Conservation (phyloP, 2,329 filamentous ascomycete genomes). For the Fusarium sp. region DNA sequence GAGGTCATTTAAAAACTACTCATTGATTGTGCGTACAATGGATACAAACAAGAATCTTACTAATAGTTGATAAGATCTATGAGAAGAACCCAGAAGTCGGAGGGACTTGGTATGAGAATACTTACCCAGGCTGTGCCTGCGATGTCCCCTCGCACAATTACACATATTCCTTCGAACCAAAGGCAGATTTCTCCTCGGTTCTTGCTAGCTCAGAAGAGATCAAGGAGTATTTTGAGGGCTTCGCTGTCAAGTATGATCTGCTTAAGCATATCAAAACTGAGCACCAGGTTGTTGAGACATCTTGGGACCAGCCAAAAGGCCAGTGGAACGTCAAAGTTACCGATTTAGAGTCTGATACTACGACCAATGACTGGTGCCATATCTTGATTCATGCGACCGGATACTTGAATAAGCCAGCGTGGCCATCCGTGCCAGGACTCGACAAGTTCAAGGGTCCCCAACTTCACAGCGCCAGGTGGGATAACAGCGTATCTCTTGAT, state of each 20-base stretch:
- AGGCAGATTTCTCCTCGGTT: constrained; percentile 2
- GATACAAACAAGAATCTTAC: fast-evolving
- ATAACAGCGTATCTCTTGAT: neutral
- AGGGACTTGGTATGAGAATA: constrained; percentile 12
- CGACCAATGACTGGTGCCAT: constrained; percentile 4
- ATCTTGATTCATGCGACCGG: constrained; percentile 8
- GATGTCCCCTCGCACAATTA: constrained; percentile 10
- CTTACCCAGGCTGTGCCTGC: constrained; percentile 3
- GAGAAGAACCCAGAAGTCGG: constrained; percentile 6
- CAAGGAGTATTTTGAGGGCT: neutral
- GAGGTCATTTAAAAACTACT: constrained; percentile 4
- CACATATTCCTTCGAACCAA: constrained; percentile 13
- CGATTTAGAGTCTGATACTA: neutral
- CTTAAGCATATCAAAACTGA: neutral
- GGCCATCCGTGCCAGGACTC: neutral
- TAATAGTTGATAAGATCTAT: neutral
- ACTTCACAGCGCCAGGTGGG: constrained; percentile 12
- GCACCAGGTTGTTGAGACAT: neutral
- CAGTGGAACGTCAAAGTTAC: neutral
- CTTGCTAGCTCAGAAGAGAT: constrained; percentile 1
- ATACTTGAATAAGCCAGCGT: constrained; percentile 12
- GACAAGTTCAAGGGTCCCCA: neutral
- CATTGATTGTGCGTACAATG: neutral
- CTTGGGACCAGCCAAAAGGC: neutral
- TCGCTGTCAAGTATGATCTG: constrained; percentile 4